Evolutionary conservation across 805 yeast genomes (phyloP), one percentile per base, ranked within the genome.

Genomic region (Candida silvicultrix): DNA sequence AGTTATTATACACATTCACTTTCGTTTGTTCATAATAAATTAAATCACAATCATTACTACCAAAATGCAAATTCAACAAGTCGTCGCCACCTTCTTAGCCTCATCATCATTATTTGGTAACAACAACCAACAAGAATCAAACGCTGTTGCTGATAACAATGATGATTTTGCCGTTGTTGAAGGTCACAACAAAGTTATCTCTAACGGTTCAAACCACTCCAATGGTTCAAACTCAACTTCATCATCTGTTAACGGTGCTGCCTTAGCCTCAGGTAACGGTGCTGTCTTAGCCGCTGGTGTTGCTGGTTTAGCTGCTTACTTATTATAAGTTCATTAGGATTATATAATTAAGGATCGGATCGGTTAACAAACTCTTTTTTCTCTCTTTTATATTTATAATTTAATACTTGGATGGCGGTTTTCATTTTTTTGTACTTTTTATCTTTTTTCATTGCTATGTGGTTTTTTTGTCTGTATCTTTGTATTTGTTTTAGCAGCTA

Each of bases 61-160:
- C 38, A 45, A 29, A 46, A 59, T 59, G 63, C 63, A 59, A 57
- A 52, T 59, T 46, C 63, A 59, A 51, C 63, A 59, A 57, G 59
- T 59, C 48, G 47, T 59, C 45, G 60, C 63, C 38, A 55, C 62
- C 4, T 52, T 54, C 50, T 41, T 59, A 44, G 59, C 62, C 37
- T 52, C 62, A 28, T 40, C 62, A 40, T 44, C 54, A 43, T 38
- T 56, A 29, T 49, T 55, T 28, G 31, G 31, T 28, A 28, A 7
- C 41, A 40, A 46, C 47, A 28, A 7, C 41, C 43, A 46, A 40
- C 15, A 32, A 38, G 31, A 38, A 38, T 38, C 21, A 38, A 11
- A 38, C 19, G 4, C 40, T 38, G 40, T 35, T 35, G 21, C 38
- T 16, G 48, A 46, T 42, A 47, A 18, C 18, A n/a, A n/a, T n/a